Conservation (phyloP, 2,329 filamentous ascomycete genomes). For the Trichoderma pleuroti region DNA sequence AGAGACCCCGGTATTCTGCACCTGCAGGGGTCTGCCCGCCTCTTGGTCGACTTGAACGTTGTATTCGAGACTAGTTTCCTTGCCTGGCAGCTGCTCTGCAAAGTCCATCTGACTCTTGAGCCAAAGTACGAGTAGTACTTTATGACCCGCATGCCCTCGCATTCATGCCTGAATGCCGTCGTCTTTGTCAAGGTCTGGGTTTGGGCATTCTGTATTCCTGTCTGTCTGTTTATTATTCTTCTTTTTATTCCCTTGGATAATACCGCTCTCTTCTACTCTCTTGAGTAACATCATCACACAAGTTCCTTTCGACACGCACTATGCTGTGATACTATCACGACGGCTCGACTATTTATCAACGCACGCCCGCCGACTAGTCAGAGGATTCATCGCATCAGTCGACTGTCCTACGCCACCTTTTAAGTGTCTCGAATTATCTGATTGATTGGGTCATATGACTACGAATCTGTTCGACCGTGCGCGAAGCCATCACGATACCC, state of each 20-base stretch:
- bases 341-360: background rate
- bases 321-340: constrained; percentile 14
- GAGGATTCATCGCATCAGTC: background rate
- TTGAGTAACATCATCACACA: background rate
- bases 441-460: constrained; percentile 10
- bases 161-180: constrained; percentile 19
- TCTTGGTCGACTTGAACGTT: constrained; percentile 15
- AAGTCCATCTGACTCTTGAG: constrained; percentile 23
- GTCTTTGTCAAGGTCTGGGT: constrained; percentile 21
- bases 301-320: background rate
- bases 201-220: background rate
- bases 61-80: constrained; percentile 14
- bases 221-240: background rate
- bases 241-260: constrained; percentile 1
- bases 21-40: constrained; percentile 17
- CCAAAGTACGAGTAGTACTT: constrained; percentile 27
- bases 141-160: constrained; percentile 30
- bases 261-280: constrained; percentile 7
- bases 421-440: background rate
- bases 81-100: constrained; percentile 13
- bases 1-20: constrained; percentile 17
- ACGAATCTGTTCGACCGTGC: background rate
- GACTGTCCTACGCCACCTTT: constrained; percentile 2
- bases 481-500: background rate
- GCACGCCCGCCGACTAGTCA: background rate